These are phyloP conservation scores for Rhizophagus sp. DNA, from an alignment of 192 early-diverging fungal genomes.

Conservation along the genomic window DNA sequence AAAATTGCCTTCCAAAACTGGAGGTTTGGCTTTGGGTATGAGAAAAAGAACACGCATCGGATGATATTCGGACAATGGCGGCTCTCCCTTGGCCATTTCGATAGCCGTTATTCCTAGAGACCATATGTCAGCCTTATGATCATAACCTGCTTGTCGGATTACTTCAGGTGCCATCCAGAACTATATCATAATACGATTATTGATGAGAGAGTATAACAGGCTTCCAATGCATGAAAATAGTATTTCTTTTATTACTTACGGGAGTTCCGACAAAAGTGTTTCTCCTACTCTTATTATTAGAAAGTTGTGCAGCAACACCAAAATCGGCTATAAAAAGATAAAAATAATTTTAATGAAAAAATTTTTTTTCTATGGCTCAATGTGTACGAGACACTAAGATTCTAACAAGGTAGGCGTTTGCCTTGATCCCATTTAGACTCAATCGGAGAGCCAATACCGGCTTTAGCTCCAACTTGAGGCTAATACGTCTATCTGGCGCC, in stretches of 20 bases:
- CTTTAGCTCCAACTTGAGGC: too few species aligned
- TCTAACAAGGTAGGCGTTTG: too few species aligned
- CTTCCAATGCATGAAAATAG: not conserved
- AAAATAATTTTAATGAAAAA: too few species aligned
- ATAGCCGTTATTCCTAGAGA: constrained; percentile 96
- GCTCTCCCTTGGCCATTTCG: constrained; percentile 89
- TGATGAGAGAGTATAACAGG: not conserved
- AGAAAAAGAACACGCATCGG: constrained; percentile 94
- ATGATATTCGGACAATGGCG: constrained; percentile 93
- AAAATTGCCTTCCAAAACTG: constrained; percentile 76
- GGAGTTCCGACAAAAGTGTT: constrained; percentile 99
- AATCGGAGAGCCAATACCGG: too few species aligned
- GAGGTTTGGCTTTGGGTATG: constrained; percentile 91
- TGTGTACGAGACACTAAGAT: too few species aligned
- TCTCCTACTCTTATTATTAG: constrained; percentile 46
- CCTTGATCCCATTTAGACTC: too few species aligned
- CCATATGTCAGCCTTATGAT: constrained; percentile 88
- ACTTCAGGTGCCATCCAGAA: constrained; percentile 92
- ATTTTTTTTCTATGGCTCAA: too few species aligned
- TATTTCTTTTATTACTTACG: constrained; percentile 38
- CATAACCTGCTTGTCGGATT: constrained; percentile 74
- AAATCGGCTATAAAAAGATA: constrained; percentile 76
- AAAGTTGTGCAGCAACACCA: constrained; percentile 89
- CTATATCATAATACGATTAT: not conserved
- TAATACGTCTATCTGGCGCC: too few species aligned